phyloP scores from a whole-genome alignment of 2,329 filamentous ascomycete species.

The Fusarium heterosporum region DNA sequence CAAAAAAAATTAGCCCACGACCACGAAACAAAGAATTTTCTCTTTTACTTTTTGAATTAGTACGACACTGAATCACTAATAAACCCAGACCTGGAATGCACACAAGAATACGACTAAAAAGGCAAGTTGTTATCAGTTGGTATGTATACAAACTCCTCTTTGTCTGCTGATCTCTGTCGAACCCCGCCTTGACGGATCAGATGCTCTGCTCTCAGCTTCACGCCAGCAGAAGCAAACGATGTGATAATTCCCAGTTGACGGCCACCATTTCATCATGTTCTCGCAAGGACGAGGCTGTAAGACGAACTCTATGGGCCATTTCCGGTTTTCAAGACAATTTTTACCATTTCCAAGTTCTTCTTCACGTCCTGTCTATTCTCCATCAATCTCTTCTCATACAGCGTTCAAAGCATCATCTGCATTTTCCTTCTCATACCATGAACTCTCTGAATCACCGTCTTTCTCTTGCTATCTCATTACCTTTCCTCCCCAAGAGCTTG shows the following conservation, averaged over 20 bases:
- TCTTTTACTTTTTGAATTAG: background rate
- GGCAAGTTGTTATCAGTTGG: background rate
- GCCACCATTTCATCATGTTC: background rate
- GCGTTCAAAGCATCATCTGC: background rate
- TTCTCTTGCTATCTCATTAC: too few species aligned
- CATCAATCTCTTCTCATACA: background rate
- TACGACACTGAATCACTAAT: background rate
- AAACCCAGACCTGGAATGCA: background rate
- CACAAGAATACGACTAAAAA: background rate
- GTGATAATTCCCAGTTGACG: background rate
- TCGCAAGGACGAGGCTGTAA: background rate
- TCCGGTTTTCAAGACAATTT: background rate
- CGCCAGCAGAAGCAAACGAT: conserved; percentile 3
- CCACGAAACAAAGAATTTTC: background rate
- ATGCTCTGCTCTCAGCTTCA: conserved; percentile 17
- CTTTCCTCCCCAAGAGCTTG: background rate
- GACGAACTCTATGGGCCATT: background rate
- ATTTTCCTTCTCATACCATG: background rate
- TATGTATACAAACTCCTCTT: conserved; percentile 14
- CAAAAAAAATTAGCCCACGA: conserved; percentile 11
- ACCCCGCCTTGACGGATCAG: conserved; percentile 34
- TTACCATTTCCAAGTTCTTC: background rate
- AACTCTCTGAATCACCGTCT: conserved; percentile 8
- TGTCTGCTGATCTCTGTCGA: conserved; percentile 33
- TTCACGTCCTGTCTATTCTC: background rate